Evolutionary conservation across 228 moss, liverwort and hornwort genomes (phyloP), one percentile per base, ranked within the genome.

Genomic region (Sphagnum magellanicum): DNA sequence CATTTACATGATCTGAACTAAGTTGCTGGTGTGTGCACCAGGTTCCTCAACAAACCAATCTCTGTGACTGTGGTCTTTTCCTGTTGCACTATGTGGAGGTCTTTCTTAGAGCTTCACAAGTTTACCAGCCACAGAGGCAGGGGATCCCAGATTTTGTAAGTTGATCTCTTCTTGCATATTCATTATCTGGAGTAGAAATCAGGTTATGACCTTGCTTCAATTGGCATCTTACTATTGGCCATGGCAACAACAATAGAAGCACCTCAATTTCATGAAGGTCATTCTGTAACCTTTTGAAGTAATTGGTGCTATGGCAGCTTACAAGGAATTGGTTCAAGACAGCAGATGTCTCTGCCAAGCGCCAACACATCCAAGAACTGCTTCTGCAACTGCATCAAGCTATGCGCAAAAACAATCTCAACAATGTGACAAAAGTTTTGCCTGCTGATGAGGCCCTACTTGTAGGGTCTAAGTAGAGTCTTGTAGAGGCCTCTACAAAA

Each of bases 21-120:
- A 64, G 60, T 50, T 77, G 60, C 63, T 66, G 69, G 69, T 70
- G 59, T 69, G 11, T 10, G 9, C 47, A 32, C 63, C 74, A 81
- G 81, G 81, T 81, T 47, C 81, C 81, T 49, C 81, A 81, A 67
- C 81, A 81, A 75, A 63, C 65, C n/a, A 81, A 81, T 53, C 74
- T 74, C 67, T 81, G 81, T 70, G 81, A 81, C 59, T 81, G 81
- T 61, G 81, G 81, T 66, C 72, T 66, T 59, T 81, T 66, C 48
- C 74, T 81, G 63, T 52, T 81, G 74, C 81, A 81, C 69, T 81
- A 74, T 0, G 63, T 80, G 5, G 73, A 83, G 67, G 70, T 52
- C 5, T 75, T 77, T 46, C 81, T 81, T 7, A 66, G 63, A 63
- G 77, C 81, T 50, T 63, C 71, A 53, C 63, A 69, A 52, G 69